Conservation (phyloP, 768 basidiomycete genomes). For the Leccinum uliginosum region DNA sequence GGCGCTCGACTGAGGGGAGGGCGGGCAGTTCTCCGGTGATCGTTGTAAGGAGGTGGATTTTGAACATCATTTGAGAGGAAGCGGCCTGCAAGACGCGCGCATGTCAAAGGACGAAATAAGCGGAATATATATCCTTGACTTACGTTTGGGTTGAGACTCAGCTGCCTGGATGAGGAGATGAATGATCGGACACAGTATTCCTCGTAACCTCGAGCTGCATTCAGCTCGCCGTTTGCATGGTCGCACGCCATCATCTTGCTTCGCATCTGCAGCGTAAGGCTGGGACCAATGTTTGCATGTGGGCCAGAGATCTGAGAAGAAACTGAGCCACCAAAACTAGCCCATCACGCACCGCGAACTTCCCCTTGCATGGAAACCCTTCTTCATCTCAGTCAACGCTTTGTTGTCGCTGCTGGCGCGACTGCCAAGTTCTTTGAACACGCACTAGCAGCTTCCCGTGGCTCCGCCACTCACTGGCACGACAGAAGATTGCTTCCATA, state of each 20-base stretch:
- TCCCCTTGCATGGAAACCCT: conserved; percentile 55
- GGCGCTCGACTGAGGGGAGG: conserved; percentile 73
- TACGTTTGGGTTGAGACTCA: conserved; percentile 56
- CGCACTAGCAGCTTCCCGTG: too few species aligned
- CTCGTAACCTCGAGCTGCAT: conserved; percentile 66
- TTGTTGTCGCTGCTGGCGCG: conserved; percentile 53
- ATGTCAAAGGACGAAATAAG: background rate
- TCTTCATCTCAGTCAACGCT: conserved; percentile 56
- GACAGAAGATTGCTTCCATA: too few species aligned
- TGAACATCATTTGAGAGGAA: conserved; percentile 59
- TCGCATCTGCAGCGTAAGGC: conserved; percentile 74
- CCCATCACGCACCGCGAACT: conserved; percentile 42
- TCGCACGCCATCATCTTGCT: conserved; percentile 96
- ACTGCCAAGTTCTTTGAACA: conserved; percentile 86
- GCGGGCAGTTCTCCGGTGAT: conserved; percentile 75
- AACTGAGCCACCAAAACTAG: background rate
- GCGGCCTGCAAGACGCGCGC: conserved; percentile 35
- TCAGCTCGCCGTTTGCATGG: conserved; percentile 72
- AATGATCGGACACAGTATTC: conserved; percentile 70
- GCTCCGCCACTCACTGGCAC: too few species aligned
- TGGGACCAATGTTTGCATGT: conserved; percentile 46
- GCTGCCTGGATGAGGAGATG: conserved; percentile 70
- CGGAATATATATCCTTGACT: background rate
- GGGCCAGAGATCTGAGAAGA: conserved; percentile 8
- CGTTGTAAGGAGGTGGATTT: conserved; percentile 69